Evolutionary conservation across 2,329 filamentous ascomycete genomes (phyloP).

Genomic region (Aspergillus hiratsukae): DNA sequence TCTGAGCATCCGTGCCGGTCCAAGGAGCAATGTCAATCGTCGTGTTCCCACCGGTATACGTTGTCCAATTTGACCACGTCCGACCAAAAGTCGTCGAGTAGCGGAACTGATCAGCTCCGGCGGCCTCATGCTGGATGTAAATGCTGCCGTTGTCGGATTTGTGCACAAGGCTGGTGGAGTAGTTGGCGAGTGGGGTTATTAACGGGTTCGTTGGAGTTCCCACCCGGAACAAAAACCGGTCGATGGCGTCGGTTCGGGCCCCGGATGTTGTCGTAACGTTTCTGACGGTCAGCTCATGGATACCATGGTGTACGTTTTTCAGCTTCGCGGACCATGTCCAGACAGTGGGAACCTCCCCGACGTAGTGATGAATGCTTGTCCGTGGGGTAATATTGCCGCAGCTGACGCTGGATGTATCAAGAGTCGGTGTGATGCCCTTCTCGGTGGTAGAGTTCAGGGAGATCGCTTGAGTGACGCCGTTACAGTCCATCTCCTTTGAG

Average conservation of each 20-base stretch:
- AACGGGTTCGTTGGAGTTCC: conserved; percentile 56
- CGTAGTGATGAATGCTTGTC: conserved; percentile 13
- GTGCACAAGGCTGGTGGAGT: conserved; percentile 51
- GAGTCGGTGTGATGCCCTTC: conserved; percentile 35
- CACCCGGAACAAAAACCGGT: conserved; percentile 59
- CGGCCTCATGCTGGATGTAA: conserved; percentile 53
- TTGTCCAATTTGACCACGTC: conserved; percentile 54
- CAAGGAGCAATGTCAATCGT: conserved; percentile 48
- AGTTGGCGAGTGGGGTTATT: conserved; percentile 56
- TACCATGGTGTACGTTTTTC: conserved; percentile 54
- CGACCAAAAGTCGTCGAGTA: conserved; percentile 59
- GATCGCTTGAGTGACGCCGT: conserved; percentile 46
- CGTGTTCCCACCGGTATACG: conserved; percentile 49
- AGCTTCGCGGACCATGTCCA: conserved; percentile 54
- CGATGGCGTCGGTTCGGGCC: conserved; percentile 46
- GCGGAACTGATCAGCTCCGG: conserved; percentile 58
- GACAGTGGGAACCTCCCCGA: conserved; percentile 43
- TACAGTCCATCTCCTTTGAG: conserved; percentile 57
- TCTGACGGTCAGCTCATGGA: conserved; percentile 54
- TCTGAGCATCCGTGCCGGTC: conserved; percentile 53
- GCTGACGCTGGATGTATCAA: conserved; percentile 25
- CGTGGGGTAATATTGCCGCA: background rate
- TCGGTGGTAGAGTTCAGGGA: conserved; percentile 51
- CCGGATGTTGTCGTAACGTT: conserved; percentile 46
- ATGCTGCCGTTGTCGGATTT: conserved; percentile 38